phyloP scores from a whole-genome alignment of 257 asterid species.

The Solanum dulcamara region DNA sequence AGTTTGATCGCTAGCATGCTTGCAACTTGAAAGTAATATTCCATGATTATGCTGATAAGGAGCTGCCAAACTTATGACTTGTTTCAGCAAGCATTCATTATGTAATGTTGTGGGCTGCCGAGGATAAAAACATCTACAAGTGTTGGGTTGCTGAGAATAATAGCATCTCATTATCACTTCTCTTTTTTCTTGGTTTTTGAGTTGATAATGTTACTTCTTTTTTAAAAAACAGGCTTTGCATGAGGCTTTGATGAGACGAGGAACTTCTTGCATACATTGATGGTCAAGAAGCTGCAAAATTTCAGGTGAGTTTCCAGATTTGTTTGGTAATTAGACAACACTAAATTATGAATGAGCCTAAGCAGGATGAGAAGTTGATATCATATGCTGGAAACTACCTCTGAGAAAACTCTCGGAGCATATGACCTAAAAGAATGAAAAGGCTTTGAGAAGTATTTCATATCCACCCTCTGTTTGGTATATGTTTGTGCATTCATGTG shows the following conservation, averaged over 20 bases:
- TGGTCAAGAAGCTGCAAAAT: slow-evolving; percentile 40
- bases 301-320: slow-evolving; percentile 26
- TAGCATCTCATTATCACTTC: not conserved
- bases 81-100: not conserved
- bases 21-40: not conserved
- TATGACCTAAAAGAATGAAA: not conserved
- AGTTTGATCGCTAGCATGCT: not conserved
- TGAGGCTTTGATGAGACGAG: slow-evolving; percentile 68
- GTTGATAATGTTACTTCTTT: not conserved
- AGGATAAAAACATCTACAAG: not conserved
- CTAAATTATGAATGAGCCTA: not conserved
- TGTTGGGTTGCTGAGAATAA: not conserved
- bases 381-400: not conserved
- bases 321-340: not conserved
- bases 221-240: slow-evolving; percentile 48
- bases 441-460: not conserved
- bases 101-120: not conserved
- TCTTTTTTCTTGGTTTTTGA: not conserved
- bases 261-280: slow-evolving; percentile 73
- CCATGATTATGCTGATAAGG: not conserved
- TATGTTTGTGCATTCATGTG: not conserved
- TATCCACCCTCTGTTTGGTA: not conserved
- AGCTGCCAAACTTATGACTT: not conserved
- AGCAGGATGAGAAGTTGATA: not conserved
- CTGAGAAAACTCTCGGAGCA: not conserved